A percentile compares a stretch with the other conserved stretches of the same genome.
phyloP scores from a whole-genome alignment of 345 rosid genomes.

The Chamaenerion angustifolium region DNA sequence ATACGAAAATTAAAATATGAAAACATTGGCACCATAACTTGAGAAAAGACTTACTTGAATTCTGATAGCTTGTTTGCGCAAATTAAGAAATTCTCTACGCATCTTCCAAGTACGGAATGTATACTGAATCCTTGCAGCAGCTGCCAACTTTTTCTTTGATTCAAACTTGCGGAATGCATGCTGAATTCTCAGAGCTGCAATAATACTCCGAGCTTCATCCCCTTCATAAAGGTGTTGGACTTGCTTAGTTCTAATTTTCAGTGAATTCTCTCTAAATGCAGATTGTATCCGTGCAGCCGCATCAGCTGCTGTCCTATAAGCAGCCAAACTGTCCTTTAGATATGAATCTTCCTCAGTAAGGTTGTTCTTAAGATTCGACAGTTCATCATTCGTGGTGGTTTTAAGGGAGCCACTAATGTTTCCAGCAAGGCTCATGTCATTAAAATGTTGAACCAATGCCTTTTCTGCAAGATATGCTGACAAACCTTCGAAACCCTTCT shows the following conservation, averaged over 20 bases:
- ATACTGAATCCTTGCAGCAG: constrained; percentile 72
- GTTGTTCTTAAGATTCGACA: constrained; percentile 18
- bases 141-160: constrained; percentile 52
- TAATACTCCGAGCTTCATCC: constrained; percentile 55
- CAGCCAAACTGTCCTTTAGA: constrained; percentile 66
- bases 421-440: constrained; percentile 82
- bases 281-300: constrained; percentile 84
- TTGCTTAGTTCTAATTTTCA: constrained; percentile 38
- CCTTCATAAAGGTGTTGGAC: constrained; percentile 32
- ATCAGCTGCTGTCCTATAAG: constrained; percentile 77
- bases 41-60: constrained; percentile 49
- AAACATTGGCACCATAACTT: no score
- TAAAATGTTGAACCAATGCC: constrained; percentile 64
- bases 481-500: constrained; percentile 62
- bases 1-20: no score
- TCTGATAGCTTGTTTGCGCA: constrained; percentile 64
- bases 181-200: constrained; percentile 93
- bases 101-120: constrained; percentile 84
- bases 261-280: constrained; percentile 76
- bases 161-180: constrained; percentile 77
- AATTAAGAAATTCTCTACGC: constrained; percentile 49
- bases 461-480: constrained; percentile 85
- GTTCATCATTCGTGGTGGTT: constrained; percentile 22
- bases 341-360: constrained; percentile 45
- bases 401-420: constrained; percentile 56